Evolutionary conservation across 2,329 filamentous ascomycete species (phyloP), one percentile per base, ranked within the genome.

Genomic region (Aspergillus sp.): DNA sequence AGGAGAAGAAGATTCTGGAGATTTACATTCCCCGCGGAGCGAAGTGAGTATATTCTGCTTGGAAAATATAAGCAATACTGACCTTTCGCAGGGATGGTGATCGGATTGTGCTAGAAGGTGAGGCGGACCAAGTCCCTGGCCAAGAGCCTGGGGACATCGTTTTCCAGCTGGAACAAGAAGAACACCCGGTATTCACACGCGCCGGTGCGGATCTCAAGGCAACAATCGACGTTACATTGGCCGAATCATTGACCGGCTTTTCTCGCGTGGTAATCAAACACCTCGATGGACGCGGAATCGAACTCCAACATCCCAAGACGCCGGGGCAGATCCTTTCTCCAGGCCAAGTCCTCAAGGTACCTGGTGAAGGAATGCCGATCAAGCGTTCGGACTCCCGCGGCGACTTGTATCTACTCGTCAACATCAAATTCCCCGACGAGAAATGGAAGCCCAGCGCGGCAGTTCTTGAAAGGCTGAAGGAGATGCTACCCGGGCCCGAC

Each of bases 21-120:
- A 88, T 99, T 52, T 98, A 98, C 79, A 96, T 99, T 59, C 92
- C 93, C 9, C 86, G 90, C 52, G 93, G 93, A 47, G 89, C 89
- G 40, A 85, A 85, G 80, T 88, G 67, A 56, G 77, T 65, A 5
- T 6, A 24, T 30, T 19, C 13, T n/a, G 20, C n/a, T 13, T 19
- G 5, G 3, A 19, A 17, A 20, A 2, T 2, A 24, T 30, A 6
- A 30, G 2, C 13, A 30, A 45, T 11, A 39, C 54, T 59, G 39
- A 61, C 39, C 13, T 46, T 15, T 3, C 51, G 8, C 34, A 80
- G 84, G 60, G 79, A 96, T 73, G 93, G 93, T 63, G 93, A 99
- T 70, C 87, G 87, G 64, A 97, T 99, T 68, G 85, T 93, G 9
- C 81, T 99, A 4, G 89, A 96, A 71, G 93, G 93, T 59, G 95